Evolutionary conservation across 768 basidiomycete species (phyloP), one percentile per base, ranked within the genome.

Genomic region (Filobasidium floriforme): DNA sequence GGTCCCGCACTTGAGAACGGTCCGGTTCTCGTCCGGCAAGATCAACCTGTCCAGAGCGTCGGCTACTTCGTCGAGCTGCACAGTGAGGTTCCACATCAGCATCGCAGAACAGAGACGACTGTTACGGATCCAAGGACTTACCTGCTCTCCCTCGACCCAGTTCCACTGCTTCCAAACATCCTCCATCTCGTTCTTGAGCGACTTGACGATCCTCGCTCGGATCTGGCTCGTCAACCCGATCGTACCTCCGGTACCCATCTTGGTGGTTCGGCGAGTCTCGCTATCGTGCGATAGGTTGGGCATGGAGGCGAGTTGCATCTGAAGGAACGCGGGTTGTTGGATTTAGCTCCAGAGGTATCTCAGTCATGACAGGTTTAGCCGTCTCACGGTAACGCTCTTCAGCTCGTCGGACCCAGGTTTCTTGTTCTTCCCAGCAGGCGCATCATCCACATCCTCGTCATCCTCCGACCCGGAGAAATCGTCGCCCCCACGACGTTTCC

Each of bases 1-100:
- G 9, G 75, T 77, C 43, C 65, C 60, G 59, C 73, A 75, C 37
- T 68, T 66, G 44, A 77, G 61, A 10, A 72, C 55, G 14, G 60
- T 68, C 49, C 67, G 60, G 46, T 49, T 15, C 55, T 70, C 70
- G 12, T 72, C 73, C 14, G 67, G 69, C n/a, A 77, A 68, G 7
- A 73, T n/a, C 65, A 77, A 54, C 28, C 55, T 61, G 15, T 68
- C 67, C 15, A 76, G 61, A 29, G 70, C 61, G 7, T 70, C 54
- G 1, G 59, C 28, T 4, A 59, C 49, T 12, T 59, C 41, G 2
- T 44, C 54, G 37, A 61, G 55, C 61, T 61, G 22, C 5, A 29
- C 14, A 4, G 59, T n/a, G 11, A 59, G n/a, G n/a, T 37, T 37
- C 9, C 32, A 44, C 5, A 12, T 18, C 15, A 32, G 55, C 19